Conservation (phyloP, 164 flowering plant genomes). For the Tinospora cordifolia region DNA sequence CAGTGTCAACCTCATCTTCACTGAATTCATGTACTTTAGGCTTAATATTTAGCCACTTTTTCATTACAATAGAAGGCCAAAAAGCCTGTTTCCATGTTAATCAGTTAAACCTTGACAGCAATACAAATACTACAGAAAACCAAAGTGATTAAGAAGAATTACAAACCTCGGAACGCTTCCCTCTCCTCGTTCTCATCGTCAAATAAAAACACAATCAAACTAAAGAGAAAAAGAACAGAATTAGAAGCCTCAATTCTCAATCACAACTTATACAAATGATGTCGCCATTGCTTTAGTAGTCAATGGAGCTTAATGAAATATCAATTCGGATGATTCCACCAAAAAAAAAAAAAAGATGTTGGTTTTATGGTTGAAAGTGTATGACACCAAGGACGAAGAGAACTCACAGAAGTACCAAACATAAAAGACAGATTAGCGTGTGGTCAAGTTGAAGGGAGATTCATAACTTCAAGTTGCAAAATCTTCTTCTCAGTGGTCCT, state of each 20-base stretch:
- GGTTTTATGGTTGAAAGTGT: conserved; percentile 7
- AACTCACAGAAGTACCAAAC: conserved; percentile 27
- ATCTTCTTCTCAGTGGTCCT: conserved; percentile 27
- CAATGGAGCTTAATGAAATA: background rate
- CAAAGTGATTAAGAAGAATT: background rate
- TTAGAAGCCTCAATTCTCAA: background rate
- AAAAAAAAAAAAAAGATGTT: background rate
- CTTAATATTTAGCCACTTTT: conserved; percentile 91
- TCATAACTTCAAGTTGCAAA: conserved; percentile 46
- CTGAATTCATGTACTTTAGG: conserved; percentile 82
- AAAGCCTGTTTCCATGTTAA: conserved; percentile 43
- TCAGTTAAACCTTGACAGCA: background rate
- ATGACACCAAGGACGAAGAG: conserved; percentile 17
- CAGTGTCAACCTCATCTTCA: conserved; percentile 87
- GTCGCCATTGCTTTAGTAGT: background rate
- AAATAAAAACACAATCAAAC: background rate
- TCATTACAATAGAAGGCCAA: conserved; percentile 94
- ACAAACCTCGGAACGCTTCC: conserved; percentile 65
- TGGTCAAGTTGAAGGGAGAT: conserved; percentile 29
- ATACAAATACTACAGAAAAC: background rate
- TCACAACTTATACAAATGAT: background rate
- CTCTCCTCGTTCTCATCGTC: conserved; percentile 47
- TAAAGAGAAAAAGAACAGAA: background rate
- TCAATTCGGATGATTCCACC: background rate
- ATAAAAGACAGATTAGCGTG: conserved; percentile 29